These are phyloP conservation scores for Aegilops speltoides DNA, from an alignment of 176 grass and related monocot genomes.

Conservation along the genomic window DNA sequence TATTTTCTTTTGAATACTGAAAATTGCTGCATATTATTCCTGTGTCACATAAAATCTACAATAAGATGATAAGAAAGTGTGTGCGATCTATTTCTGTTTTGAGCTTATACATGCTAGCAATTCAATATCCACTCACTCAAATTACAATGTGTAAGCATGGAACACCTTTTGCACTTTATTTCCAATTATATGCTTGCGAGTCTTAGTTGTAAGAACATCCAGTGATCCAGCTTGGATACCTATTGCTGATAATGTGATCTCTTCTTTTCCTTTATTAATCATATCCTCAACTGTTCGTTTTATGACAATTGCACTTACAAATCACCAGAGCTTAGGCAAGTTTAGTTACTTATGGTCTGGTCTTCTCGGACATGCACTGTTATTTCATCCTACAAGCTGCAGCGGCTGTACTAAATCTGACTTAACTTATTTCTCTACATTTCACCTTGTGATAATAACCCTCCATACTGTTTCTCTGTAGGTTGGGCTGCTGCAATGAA, in stretches of 20 bases:
- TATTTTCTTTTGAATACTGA: not conserved
- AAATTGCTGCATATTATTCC: not conserved
- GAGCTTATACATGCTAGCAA: not conserved
- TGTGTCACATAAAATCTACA: constrained; percentile 1
- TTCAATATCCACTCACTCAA: not conserved
- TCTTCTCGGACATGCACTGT: not conserved
- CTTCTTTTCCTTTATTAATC: constrained; percentile 22
- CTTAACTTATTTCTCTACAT: not conserved
- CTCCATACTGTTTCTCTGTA: constrained; percentile 1
- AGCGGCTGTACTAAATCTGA: not conserved
- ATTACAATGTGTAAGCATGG: not conserved
- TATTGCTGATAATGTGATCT: constrained; percentile 1
- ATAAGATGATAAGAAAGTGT: not conserved
- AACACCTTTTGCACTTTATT: constrained; percentile 21
- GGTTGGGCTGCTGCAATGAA: constrained; percentile 56
- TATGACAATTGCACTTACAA: not conserved
- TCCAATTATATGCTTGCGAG: not conserved
- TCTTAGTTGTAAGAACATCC: not conserved
- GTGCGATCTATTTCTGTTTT: not conserved
- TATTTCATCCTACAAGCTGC: constrained; percentile 3
- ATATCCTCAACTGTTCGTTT: not conserved
- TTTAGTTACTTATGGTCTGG: not conserved
- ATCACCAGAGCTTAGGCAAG: not conserved
- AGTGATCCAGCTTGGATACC: not conserved
- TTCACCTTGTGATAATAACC: constrained; percentile 10